Percentiles rank a stretch among this genome's conserved stretches.
These are phyloP conservation scores for Elsinoe perseae DNA, from an alignment of 2,329 filamentous ascomycete genomes.

Conservation along the genomic window DNA sequence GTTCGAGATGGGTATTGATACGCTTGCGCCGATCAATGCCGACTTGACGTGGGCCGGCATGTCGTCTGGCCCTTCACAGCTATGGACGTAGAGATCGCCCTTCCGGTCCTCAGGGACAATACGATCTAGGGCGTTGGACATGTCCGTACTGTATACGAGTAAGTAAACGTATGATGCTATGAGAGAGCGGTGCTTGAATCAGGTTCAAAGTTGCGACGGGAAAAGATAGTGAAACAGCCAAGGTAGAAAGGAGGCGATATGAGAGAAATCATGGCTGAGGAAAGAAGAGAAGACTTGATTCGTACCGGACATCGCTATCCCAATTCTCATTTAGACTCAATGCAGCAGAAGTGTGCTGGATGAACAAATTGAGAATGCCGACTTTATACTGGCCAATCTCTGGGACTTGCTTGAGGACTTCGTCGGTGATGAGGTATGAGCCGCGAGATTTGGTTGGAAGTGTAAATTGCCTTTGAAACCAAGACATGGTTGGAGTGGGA, in stretches of 20 bases:
- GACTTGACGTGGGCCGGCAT: constrained; percentile 98
- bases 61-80: constrained; percentile 80
- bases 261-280: not conserved
- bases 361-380: constrained; percentile 78
- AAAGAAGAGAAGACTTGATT: not conserved
- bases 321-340: constrained; percentile 90
- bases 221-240: not conserved
- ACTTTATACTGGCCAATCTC: constrained; percentile 79
- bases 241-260: not conserved
- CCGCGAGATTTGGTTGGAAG: constrained; percentile 71
- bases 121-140: constrained; percentile 87
- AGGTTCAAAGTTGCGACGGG: not conserved
- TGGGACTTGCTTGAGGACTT: constrained; percentile 62
- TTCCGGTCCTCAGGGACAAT: constrained; percentile 72
- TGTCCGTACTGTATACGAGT: constrained; percentile 50
- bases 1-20: constrained; percentile 84
- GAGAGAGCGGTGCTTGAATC: not conserved
- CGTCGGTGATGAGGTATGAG: constrained; percentile 81
- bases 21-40: constrained; percentile 76
- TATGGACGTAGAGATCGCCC: constrained; percentile 69
- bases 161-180: not conserved
- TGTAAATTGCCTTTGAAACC: constrained; percentile 77
- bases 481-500: constrained; percentile 42
- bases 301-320: constrained; percentile 66
- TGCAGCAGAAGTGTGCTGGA: constrained; percentile 91